Base-by-base conservation (phyloP, 139 green algal species). In the Limnomonas spitsbergensis region DNA sequence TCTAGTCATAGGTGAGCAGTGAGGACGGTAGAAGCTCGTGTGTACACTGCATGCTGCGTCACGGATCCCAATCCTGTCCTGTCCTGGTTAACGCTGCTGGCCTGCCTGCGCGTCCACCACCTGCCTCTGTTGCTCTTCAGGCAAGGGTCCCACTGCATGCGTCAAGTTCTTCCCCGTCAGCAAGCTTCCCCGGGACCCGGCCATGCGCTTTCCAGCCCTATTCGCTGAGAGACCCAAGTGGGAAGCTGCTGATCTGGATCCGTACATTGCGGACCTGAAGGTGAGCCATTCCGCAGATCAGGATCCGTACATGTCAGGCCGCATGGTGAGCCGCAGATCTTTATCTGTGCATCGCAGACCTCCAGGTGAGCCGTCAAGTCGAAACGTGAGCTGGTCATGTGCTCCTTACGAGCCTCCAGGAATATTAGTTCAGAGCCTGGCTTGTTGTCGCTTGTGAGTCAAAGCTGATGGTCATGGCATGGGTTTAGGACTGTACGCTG, bases 231-330 rank as follows among this genome's bases (percentile, higher is more conserved):
- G 81, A 26, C 35, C 75, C 0, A 78, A 78, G 37, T 94, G 90
- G 90, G 79, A 83, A 67, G 81, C 73, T 71, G 73, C 37, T 2
- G 77, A 88, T 6, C 53, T 94, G 70, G 79, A 87, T 52, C 88
- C 90, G 2, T 94, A 88, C 76, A 74, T 91, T 31, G 38, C 40
- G n/a, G 81, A 70, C 38, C 31, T 94, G 4, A 75, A 83, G 83
- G 84, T 88, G 53, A 32, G 80, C 53, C n/a, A n/a, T n/a, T n/a
- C n/a, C n/a, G n/a, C n/a, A n/a, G n/a, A n/a, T n/a, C 42, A 38
- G 1, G 40, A 29, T 36, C 40, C 27, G 61, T 32, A 20, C 20
- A 6, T 71, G 61, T 71, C 47, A 20, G 14, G 47, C 47, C 20
- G 14, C 14, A 20, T 61, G 47, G 47, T 14, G 20, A 20, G 47